A percentile compares a stretch with the other conserved stretches of the same genome.
Evolutionary conservation across 768 basidiomycete species (phyloP).

Genomic region (Ramaria sp.): DNA sequence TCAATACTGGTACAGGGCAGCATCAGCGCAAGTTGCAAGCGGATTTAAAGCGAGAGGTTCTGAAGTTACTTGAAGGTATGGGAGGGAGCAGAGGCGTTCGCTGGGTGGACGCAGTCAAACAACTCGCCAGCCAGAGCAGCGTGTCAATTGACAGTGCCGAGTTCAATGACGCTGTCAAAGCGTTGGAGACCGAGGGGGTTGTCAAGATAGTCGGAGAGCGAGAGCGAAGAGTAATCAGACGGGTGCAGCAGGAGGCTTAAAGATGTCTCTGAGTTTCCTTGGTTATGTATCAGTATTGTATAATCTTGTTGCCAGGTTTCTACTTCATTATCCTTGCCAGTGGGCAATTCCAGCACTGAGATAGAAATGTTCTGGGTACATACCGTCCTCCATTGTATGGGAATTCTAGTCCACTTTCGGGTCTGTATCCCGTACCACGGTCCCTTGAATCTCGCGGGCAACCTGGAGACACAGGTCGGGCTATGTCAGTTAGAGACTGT

Average conservation of each 20-base stretch:
- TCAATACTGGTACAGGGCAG: slow-evolving; percentile 87
- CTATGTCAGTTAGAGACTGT: not conserved
- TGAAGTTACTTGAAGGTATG: slow-evolving; percentile 46
- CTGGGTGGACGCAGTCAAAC: slow-evolving; percentile 76
- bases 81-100: slow-evolving; percentile 52
- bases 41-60: slow-evolving; percentile 81
- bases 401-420: not conserved
- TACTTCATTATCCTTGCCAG: too few relatives aligned
- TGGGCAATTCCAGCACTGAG: too few relatives aligned
- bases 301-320: not conserved
- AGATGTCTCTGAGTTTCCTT: not conserved
- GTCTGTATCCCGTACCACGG: not conserved
- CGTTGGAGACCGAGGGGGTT: slow-evolving; percentile 75
- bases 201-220: slow-evolving; percentile 83
- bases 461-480: not conserved
- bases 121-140: slow-evolving; percentile 75
- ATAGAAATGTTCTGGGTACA: not conserved
- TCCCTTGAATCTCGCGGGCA: slow-evolving; percentile 8
- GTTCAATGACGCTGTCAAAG: slow-evolving; percentile 70
- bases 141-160: slow-evolving; percentile 70
- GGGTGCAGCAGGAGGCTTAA: slow-evolving; percentile 25
- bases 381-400: not conserved
- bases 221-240: slow-evolving; percentile 71
- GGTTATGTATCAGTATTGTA: not conserved
- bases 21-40: slow-evolving; percentile 78